These are phyloP conservation scores for Solanum bulbocastanum DNA, from an alignment of 257 asterid genomes.

Conservation along the genomic window DNA sequence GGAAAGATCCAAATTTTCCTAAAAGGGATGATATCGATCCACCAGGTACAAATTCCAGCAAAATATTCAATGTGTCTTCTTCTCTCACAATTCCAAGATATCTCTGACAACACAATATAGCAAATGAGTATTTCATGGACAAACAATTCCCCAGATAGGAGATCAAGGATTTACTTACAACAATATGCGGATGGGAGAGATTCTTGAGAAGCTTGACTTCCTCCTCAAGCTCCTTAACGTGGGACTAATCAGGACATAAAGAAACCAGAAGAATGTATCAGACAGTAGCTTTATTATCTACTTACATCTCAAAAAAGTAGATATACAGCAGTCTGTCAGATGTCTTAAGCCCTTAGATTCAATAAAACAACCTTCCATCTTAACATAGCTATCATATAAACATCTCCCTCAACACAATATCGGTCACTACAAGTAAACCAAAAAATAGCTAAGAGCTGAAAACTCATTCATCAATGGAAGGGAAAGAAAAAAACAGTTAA, in stretches of 20 bases:
- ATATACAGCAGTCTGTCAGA: not conserved
- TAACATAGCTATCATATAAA: not conserved
- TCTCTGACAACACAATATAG: conserved; percentile 44
- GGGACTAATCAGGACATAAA: conserved; percentile 36
- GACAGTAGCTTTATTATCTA: not conserved
- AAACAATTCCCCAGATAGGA: not conserved
- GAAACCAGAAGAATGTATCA: not conserved
- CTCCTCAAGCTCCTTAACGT: conserved; percentile 88
- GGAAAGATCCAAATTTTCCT: conserved; percentile 95
- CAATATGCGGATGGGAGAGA: conserved; percentile 92
- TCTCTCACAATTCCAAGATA: conserved; percentile 97
- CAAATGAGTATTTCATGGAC: not conserved
- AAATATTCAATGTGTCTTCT: conserved; percentile 76
- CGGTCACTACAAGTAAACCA: not conserved
- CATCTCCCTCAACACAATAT: not conserved
- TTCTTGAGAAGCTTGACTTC: conserved; percentile 90
- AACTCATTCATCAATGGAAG: not conserved
- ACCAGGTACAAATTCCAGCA: conserved; percentile 94
- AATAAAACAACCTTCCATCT: not conserved
- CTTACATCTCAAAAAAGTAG: not conserved
- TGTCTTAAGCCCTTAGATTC: not conserved
- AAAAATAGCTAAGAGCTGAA: not conserved
- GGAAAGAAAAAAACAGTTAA: not conserved
- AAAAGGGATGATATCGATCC: conserved; percentile 96
- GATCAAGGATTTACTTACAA: conserved; percentile 41